phyloP scores from a whole-genome alignment of 2,329 filamentous ascomycete genomes.

The Domatiomyces globalis region DNA sequence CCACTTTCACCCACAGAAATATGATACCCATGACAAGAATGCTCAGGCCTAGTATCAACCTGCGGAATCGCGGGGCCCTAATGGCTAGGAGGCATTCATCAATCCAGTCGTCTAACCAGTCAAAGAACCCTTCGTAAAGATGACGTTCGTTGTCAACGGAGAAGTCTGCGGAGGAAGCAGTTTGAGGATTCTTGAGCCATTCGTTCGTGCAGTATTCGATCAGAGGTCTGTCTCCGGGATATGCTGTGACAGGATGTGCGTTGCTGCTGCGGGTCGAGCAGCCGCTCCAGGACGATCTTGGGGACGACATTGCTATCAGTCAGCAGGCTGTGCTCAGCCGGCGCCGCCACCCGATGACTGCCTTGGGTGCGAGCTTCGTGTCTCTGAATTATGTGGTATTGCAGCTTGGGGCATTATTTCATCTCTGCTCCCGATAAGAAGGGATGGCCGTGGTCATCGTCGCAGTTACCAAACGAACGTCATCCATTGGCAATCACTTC shows the following conservation, averaged over 20 bases:
- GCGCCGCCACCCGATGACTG: not conserved
- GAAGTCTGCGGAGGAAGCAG: constrained; percentile 15
- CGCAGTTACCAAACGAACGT: not conserved
- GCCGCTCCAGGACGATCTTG: not conserved
- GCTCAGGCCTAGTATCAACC: constrained; percentile 13
- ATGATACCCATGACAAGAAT: constrained; percentile 7
- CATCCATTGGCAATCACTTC: not conserved
- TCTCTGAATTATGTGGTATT: not conserved
- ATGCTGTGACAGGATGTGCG: not conserved
- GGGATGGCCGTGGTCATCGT: not conserved
- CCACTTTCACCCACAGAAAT: constrained; percentile 8
- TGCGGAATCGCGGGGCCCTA: constrained; percentile 29
- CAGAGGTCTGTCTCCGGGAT: constrained; percentile 19
- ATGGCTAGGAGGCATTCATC: constrained; percentile 20
- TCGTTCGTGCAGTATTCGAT: constrained; percentile 28
- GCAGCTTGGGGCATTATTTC: not conserved
- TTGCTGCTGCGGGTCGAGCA: not conserved
- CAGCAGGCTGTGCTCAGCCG: too few species aligned
- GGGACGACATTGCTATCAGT: not conserved
- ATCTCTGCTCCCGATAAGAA: not conserved
- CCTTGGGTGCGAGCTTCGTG: not conserved
- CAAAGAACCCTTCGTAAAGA: constrained; percentile 16
- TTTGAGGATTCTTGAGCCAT: constrained; percentile 23
- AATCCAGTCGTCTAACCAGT: constrained; percentile 13
- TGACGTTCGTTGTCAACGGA: constrained; percentile 12